Conservation (phyloP, 495 filamentous ascomycete genomes). For the Podospora pseudocomata region DNA sequence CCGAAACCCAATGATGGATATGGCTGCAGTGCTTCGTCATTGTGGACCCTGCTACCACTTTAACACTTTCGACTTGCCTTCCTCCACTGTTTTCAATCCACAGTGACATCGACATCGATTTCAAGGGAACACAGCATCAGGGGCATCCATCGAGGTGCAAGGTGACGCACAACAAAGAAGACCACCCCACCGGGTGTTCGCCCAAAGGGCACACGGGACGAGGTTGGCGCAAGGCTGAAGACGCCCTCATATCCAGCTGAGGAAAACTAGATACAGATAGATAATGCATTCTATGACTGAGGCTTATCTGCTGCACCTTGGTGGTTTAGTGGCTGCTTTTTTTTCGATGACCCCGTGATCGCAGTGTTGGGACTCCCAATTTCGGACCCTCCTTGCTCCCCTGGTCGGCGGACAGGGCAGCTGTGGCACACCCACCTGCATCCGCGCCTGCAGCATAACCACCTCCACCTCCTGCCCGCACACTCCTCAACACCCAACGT, state of each 20-base stretch:
- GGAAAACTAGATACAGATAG: neutral
- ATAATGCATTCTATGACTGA: neutral
- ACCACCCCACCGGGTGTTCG: neutral
- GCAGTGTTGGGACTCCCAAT: neutral
- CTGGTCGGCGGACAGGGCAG: neutral
- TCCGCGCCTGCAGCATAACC: constrained; percentile 1
- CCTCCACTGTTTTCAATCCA: constrained; percentile 2
- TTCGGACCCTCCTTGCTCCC: neutral
- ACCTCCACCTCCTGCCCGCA: neutral
- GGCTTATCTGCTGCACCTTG: neutral
- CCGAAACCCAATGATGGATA: neutral
- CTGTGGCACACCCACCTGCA: constrained; percentile 3
- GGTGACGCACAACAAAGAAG: neutral
- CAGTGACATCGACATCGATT: neutral
- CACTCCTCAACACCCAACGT: constrained; percentile 4
- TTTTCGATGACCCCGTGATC: neutral
- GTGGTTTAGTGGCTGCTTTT: neutral
- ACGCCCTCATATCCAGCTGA: neutral
- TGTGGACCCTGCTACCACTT: constrained; percentile 1
- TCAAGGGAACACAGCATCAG: neutral
- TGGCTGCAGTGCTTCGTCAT: neutral
- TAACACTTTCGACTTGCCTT: neutral
- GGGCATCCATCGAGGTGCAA: neutral
- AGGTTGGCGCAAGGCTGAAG: neutral
- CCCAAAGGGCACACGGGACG: neutral